Percentiles rank a stretch among this genome's conserved stretches.
phyloP scores from a whole-genome alignment of 768 basidiomycete genomes.

The Pisolithus sp. region DNA sequence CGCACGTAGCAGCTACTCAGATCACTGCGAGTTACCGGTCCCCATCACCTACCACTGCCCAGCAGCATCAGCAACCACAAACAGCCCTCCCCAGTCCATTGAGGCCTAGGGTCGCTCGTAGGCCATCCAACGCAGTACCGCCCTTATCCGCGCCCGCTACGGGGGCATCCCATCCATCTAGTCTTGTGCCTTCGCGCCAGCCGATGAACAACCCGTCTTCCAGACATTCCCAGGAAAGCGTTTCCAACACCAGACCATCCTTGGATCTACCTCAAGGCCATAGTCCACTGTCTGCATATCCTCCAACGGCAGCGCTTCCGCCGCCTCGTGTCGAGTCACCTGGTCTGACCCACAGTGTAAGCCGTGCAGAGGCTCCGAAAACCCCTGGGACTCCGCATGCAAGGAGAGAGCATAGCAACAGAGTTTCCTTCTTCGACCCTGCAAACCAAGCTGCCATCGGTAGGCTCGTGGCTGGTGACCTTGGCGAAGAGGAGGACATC shows the following conservation, averaged over 20 bases:
- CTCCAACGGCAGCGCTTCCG: conserved; percentile 7
- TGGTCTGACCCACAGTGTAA: conserved; percentile 9
- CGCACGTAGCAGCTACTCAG: conserved; percentile 19
- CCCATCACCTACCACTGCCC: conserved; percentile 13
- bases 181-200: conserved; percentile 19
- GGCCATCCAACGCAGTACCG: conserved; percentile 40
- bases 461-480: conserved; percentile 49
- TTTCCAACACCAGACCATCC: conserved; percentile 10
- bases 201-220: conserved; percentile 21
- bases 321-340: conserved; percentile 16
- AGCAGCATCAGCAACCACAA: conserved; percentile 12
- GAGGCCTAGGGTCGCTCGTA: conserved; percentile 31
- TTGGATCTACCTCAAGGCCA: conserved; percentile 13
- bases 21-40: conserved; percentile 13
- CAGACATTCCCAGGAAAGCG: conserved; percentile 10
- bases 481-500: conserved; percentile 43
- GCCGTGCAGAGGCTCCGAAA: conserved; percentile 24
- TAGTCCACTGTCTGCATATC: conserved; percentile 12
- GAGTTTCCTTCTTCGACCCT: conserved; percentile 80
- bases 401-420: conserved; percentile 57
- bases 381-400: conserved; percentile 27
- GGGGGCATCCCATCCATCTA: conserved; percentile 16
- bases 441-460: conserved; percentile 69
- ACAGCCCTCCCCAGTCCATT: conserved; percentile 25
- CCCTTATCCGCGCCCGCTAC: conserved; percentile 24